These are phyloP conservation scores for Citropsis articulata DNA, from an alignment of 345 rosid species.

Conservation along the genomic window DNA sequence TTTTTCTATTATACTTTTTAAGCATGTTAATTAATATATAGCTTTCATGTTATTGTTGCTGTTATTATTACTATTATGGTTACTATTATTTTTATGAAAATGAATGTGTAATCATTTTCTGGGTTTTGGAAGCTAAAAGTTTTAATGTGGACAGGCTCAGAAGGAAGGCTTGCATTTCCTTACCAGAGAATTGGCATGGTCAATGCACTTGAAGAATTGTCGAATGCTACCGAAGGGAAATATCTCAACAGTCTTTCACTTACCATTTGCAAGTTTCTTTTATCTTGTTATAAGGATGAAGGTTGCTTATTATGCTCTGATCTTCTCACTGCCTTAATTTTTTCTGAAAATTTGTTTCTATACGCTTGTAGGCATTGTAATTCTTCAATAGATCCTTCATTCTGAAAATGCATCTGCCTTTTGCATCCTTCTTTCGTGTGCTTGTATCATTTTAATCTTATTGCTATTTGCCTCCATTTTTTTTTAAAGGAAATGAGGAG, in stretches of 20 bases:
- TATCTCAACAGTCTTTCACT: conserved; percentile 56
- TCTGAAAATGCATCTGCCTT: conserved; percentile 5
- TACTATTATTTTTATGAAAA: neutral
- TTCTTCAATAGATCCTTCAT: neutral
- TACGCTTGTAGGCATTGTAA: neutral
- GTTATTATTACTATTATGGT: neutral
- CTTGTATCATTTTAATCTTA: neutral
- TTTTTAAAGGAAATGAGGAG: conserved; percentile 80
- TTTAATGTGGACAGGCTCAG: conserved; percentile 63
- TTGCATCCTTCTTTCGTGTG: neutral
- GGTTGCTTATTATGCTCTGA: conserved; percentile 41
- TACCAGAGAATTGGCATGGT: conserved; percentile 92
- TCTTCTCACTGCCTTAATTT: conserved; percentile 1
- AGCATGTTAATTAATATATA: neutral
- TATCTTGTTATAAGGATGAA: conserved; percentile 75
- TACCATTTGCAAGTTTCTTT: conserved; percentile 58
- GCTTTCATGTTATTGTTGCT: neutral
- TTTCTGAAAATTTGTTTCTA: conserved; percentile 6
- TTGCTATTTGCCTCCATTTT: neutral
- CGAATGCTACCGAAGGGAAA: conserved; percentile 84
- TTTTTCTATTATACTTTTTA: neutral
- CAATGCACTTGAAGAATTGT: conserved; percentile 72
- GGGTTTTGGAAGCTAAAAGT: conserved; percentile 14
- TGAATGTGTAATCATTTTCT: conserved; percentile 6
- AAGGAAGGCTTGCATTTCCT: conserved; percentile 88